Conservation (phyloP, 2,329 filamentous ascomycete species). For the Verticillium isaacii region DNA sequence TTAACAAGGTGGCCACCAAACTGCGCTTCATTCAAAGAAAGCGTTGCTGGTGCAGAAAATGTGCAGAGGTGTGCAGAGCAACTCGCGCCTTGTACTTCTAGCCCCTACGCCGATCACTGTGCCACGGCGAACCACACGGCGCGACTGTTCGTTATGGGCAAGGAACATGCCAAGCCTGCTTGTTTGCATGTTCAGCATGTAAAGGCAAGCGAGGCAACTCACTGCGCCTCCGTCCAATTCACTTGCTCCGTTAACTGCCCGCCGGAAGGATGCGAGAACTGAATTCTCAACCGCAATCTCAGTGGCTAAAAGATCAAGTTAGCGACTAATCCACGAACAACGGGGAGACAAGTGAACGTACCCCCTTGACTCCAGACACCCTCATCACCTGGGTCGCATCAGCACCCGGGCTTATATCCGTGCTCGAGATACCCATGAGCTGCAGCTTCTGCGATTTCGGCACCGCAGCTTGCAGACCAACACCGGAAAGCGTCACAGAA, state of each 20-base stretch:
- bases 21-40: neutral
- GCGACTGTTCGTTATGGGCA: neutral
- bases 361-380: conserved; percentile 77
- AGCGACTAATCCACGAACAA: conserved; percentile 13
- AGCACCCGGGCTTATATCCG: conserved; percentile 69
- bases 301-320: conserved; percentile 56
- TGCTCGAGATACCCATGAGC: conserved; percentile 80
- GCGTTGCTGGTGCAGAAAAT: too few species aligned
- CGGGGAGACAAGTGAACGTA: conserved; percentile 49
- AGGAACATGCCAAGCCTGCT: neutral
- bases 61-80: neutral
- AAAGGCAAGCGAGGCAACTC: neutral
- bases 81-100: neutral
- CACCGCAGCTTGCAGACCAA: conserved; percentile 89
- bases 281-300: conserved; percentile 79
- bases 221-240: conserved; percentile 84
- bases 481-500: conserved; percentile 61
- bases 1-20: neutral
- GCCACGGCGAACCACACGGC: too few species aligned
- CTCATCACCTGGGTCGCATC: conserved; percentile 92
- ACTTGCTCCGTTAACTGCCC: conserved; percentile 83
- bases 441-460: conserved; percentile 95
- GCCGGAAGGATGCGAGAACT: conserved; percentile 66
- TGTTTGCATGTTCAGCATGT: neutral
- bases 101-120: neutral